Conservation (phyloP, 2,329 filamentous ascomycete genomes). For the Trematosphaeria pertusa region DNA sequence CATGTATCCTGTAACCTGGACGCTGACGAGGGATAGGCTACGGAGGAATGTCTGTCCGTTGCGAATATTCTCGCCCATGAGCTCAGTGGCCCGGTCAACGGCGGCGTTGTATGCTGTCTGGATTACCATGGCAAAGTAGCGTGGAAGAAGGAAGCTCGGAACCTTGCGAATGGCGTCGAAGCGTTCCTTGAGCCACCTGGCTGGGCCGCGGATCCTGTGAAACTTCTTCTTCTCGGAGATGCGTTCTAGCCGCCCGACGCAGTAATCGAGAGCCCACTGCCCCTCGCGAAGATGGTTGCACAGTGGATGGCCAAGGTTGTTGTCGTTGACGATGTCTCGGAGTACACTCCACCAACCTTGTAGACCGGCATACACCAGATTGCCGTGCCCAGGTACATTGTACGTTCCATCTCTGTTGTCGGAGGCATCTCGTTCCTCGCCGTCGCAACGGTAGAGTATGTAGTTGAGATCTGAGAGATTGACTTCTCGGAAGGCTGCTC, state of each 20-base stretch:
- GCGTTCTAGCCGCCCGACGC: conserved; percentile 76
- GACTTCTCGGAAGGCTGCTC: conserved; percentile 76
- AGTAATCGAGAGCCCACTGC: conserved; percentile 91
- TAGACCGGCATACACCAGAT: conserved; percentile 92
- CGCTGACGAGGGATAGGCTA: conserved; percentile 85
- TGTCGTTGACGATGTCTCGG: conserved; percentile 82
- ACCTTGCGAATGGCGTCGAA: conserved; percentile 86
- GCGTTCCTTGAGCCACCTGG: conserved; percentile 80
- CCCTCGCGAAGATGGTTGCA: conserved; percentile 93
- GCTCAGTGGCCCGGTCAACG: conserved; percentile 75
- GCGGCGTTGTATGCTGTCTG: conserved; percentile 88
- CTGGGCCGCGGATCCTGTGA: conserved; percentile 67
- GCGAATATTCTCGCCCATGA: conserved; percentile 79
- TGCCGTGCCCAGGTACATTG: conserved; percentile 81
- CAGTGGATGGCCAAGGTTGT: conserved; percentile 90
- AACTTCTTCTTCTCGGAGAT: conserved; percentile 70
- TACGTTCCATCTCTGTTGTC: conserved; percentile 86
- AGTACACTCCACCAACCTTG: conserved; percentile 98
- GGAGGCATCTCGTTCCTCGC: conserved; percentile 83
- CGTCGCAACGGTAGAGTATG: conserved; percentile 87
- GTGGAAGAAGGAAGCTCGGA: conserved; percentile 86
- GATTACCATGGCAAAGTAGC: conserved; percentile 90
- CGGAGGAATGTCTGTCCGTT: conserved; percentile 89
- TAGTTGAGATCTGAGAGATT: conserved; percentile 88
- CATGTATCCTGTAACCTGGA: conserved; percentile 88